Evolutionary conservation across 768 basidiomycete genomes (phyloP).

Genomic region (Trametes maxima): DNA sequence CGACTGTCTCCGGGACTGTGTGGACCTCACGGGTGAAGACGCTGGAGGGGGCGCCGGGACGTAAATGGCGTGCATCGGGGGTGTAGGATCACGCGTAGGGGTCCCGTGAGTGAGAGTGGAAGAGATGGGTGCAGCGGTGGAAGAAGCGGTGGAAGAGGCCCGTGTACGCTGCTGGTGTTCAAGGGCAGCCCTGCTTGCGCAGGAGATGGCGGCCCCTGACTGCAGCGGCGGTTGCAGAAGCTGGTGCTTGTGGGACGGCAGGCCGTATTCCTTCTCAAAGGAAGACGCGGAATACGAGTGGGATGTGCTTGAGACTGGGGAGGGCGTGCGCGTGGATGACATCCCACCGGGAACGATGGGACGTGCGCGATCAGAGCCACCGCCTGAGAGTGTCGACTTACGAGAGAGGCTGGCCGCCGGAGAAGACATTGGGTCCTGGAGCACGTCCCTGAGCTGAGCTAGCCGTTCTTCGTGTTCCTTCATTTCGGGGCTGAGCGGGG

Average conservation of each 20-base stretch:
- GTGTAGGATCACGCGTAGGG: slow-evolving; percentile 19
- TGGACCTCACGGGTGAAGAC: slow-evolving; percentile 17
- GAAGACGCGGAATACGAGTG: slow-evolving; percentile 3
- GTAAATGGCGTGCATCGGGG: slow-evolving; percentile 14
- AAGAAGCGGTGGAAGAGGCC: slow-evolving; percentile 19
- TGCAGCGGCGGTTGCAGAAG: slow-evolving; percentile 5
- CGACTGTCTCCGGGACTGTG: slow-evolving; percentile 12
- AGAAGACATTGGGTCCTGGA: slow-evolving; percentile 10
- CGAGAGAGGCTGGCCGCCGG: neutral
- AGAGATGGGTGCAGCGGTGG: neutral
- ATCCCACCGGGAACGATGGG: slow-evolving; percentile 12
- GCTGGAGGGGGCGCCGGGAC: slow-evolving; percentile 6
- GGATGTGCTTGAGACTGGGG: slow-evolving; percentile 23
- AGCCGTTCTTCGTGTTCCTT: slow-evolving; percentile 20
- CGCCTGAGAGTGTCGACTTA: slow-evolving; percentile 11
- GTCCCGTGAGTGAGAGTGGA: slow-evolving; percentile 12
- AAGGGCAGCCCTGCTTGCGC: slow-evolving; percentile 22
- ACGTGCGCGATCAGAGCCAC: neutral
- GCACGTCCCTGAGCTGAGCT: slow-evolving; percentile 24
- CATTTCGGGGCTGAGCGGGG: neutral
- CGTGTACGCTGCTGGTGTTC: slow-evolving; percentile 25
- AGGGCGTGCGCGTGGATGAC: slow-evolving; percentile 22
- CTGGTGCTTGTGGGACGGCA: slow-evolving; percentile 11
- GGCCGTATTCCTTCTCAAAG: slow-evolving; percentile 8
- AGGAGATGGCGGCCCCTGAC: slow-evolving; percentile 2